Evolutionary conservation across 352 stramenopile genomes (phyloP).

Genomic region (Pseudoperonospora humuli): DNA sequence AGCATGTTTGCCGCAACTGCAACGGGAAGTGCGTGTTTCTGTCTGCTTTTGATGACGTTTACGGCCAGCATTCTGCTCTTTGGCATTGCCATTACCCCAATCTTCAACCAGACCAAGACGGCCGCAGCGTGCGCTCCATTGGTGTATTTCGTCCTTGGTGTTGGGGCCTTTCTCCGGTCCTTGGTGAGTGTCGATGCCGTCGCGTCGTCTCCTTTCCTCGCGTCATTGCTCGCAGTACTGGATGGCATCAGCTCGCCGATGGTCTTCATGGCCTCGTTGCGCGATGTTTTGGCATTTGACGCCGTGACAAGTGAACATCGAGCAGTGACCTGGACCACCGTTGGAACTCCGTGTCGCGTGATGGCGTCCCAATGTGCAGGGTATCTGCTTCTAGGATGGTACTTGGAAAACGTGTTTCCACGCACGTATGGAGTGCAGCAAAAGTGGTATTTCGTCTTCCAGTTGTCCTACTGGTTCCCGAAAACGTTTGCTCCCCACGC

Average conservation of each 20-base stretch:
- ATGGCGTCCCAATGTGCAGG: slow-evolving; percentile 80
- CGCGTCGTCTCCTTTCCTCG: slow-evolving; percentile 26
- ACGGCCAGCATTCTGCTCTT: slow-evolving; percentile 60
- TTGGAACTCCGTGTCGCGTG: slow-evolving; percentile 36
- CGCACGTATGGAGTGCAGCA: slow-evolving; percentile 85
- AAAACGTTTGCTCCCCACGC: slow-evolving; percentile 1
- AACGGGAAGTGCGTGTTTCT: slow-evolving; percentile 41
- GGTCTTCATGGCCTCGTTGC: slow-evolving; percentile 58
- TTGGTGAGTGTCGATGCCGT: slow-evolving; percentile 47
- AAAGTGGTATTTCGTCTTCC: slow-evolving; percentile 92
- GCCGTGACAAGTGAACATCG: slow-evolving; percentile 32
- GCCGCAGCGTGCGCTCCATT: slow-evolving; percentile 50
- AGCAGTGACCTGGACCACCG: slow-evolving; percentile 39
- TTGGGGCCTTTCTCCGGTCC: slow-evolving; percentile 42
- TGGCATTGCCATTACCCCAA: slow-evolving; percentile 56
- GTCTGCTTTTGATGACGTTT: slow-evolving; percentile 54
- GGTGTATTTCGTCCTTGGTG: slow-evolving; percentile 53
- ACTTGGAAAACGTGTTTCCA: slow-evolving; percentile 92
- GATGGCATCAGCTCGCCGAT: slow-evolving; percentile 55
- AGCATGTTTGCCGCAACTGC: slow-evolving; percentile 51
- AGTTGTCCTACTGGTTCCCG: slow-evolving; percentile 75
- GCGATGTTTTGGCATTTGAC: slow-evolving; percentile 42
- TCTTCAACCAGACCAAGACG: slow-evolving; percentile 69
- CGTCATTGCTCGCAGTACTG: slow-evolving; percentile 28
- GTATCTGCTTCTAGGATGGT: slow-evolving; percentile 89